Conservation (phyloP, 2,329 filamentous ascomycete genomes). For the Lasiodiplodia hormozganensis region DNA sequence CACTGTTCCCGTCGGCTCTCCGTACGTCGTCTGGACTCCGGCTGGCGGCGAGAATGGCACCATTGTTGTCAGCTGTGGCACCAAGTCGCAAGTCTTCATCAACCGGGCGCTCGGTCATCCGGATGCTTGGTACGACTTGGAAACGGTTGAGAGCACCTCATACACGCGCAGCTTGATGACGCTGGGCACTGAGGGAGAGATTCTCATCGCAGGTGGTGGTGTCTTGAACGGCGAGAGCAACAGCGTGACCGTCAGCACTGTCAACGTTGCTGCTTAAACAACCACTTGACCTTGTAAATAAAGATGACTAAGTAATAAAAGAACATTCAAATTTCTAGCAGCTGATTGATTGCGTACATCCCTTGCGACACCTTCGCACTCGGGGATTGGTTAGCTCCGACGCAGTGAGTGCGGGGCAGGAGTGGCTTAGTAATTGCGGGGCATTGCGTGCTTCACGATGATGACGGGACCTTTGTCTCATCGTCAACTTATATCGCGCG, state of each 20-base stretch:
- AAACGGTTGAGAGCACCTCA: constrained; percentile 48
- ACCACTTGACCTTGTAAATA: not conserved
- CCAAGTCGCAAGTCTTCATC: constrained; percentile 52
- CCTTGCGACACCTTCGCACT: not conserved
- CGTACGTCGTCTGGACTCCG: constrained; percentile 61
- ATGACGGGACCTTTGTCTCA: constrained; percentile 4
- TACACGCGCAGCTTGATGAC: constrained; percentile 58
- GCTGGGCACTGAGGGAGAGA: constrained; percentile 34
- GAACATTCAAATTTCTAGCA: not conserved
- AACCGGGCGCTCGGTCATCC: constrained; percentile 54
- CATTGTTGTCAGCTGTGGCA: constrained; percentile 55
- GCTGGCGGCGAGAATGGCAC: constrained; percentile 55
- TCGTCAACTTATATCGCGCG: constrained; percentile 8
- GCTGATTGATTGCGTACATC: not conserved
- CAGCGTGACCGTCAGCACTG: constrained; percentile 32
- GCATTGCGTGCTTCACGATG: constrained; percentile 5
- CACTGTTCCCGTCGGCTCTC: constrained; percentile 54
- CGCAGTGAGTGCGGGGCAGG: not conserved
- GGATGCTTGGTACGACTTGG: constrained; percentile 55
- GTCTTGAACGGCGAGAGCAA: constrained; percentile 37
- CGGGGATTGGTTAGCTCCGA: constrained; percentile 5
- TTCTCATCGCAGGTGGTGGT: constrained; percentile 20
- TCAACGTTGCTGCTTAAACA: constrained; percentile 24
- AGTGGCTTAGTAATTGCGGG: constrained; percentile 6
- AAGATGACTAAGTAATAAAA: not conserved